Conservation (phyloP, 208 protist species). For the Acanthamoeba castellanii region DNA sequence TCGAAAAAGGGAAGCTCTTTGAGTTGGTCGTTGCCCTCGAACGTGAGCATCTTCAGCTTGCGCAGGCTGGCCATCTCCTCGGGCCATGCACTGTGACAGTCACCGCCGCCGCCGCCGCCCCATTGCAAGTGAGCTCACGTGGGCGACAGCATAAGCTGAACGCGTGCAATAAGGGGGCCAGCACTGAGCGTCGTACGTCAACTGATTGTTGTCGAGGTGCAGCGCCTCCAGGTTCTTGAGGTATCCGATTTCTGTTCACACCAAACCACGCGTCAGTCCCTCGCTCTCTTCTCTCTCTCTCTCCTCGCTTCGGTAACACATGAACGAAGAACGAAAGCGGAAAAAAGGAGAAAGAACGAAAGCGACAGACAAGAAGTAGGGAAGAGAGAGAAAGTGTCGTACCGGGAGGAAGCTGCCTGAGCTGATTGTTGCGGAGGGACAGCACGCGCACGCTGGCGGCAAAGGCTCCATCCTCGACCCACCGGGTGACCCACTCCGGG, state of each 20-base stretch:
- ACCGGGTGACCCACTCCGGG: not conserved
- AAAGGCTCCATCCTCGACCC: not conserved
- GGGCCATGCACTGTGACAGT: not conserved
- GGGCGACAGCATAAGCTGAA: not conserved
- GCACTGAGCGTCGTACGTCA: not conserved
- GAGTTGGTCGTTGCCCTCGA: constrained; percentile 9
- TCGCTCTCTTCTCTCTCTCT: too few species aligned
- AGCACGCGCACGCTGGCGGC: constrained; percentile 30
- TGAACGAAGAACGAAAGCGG: not conserved
- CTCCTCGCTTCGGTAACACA: too few species aligned
- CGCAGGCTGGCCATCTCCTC: not conserved
- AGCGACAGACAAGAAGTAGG: not conserved
- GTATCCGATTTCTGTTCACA: not conserved
- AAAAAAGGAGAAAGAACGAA: not conserved
- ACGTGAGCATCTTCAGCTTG: constrained; percentile 25
- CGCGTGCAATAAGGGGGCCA: too few species aligned
- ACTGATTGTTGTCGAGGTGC: constrained; percentile 41
- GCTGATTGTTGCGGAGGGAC: constrained; percentile 44
- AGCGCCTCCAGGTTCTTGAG: constrained; percentile 27
- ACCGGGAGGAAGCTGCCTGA: not conserved
- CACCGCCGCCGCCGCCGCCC: not conserved
- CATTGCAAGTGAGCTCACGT: not conserved
- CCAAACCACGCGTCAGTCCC: not conserved
- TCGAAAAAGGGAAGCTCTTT: not conserved
- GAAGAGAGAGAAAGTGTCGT: not conserved